Evolutionary conservation across 768 basidiomycete species (phyloP), one percentile per base, ranked within the genome.

Genomic region (Tulasnella sp.): DNA sequence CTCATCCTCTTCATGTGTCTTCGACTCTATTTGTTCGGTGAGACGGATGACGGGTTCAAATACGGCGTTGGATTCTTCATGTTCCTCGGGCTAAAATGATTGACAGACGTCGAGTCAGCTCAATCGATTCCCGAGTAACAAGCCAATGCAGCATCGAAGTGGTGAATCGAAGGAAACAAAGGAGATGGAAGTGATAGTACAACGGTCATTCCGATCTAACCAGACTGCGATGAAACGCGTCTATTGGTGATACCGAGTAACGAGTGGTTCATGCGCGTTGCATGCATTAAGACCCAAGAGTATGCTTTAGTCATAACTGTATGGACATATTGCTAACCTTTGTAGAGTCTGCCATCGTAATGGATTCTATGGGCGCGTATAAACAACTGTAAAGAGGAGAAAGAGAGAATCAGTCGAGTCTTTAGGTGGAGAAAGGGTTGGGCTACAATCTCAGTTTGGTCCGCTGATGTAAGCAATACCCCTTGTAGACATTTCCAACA

Each of bases 11-110:
- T 99, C 95, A 63, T 75, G 70, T 5, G 93, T 98, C 78, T 92
- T 92, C 51, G 81, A 83, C 65, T 91, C 87, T 56, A 99, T 86
- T 64, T 88, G 81, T 67, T 99, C 85, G 6, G 90, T 93, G 67
- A 98, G 85, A 69, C 79, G 87, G 72, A 95, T 83, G 55, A 98
- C 87, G 45, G 95, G 95, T 69, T 95, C 92, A 67, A 90, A 98
- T 60, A 91, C 85, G 59, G 77, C 76, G 67, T 93, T 89, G 69
- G 73, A 61, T 67, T 91, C 87, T 66, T 93, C 90, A 54, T 78
- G 74, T 60, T 70, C 62, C 60, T 46, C 28, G 42, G 45, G 57
- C 40, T 41, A 37, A 48, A 41, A 57, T 9, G 50, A n/a, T 31
- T 22, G 29, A 55, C 27, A 47, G 33, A 32, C 19, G 37, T 53